Percentiles rank a stretch among this genome's conserved stretches.
Conservation (phyloP, 345 rosid genomes). For the Durio zibethinus region DNA sequence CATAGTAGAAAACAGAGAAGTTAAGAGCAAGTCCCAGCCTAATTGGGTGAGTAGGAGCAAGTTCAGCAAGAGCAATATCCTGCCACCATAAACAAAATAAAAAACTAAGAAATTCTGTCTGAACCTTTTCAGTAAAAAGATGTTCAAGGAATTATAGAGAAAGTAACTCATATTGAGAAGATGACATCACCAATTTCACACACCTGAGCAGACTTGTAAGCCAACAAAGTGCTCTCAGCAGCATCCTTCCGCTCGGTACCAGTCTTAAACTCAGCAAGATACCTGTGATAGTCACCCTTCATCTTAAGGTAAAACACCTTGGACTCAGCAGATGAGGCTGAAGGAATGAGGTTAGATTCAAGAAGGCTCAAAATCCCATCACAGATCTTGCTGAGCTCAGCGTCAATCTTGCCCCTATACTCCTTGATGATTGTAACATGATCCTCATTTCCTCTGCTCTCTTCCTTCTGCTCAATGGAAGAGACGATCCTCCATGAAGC, state of each 20-base stretch:
- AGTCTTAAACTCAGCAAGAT: constrained; percentile 95
- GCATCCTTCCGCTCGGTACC: constrained; percentile 92
- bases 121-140: neutral
- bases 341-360: constrained; percentile 81
- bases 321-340: constrained; percentile 82
- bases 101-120: neutral
- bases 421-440: constrained; percentile 74
- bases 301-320: constrained; percentile 94
- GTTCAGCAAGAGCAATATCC: constrained; percentile 88
- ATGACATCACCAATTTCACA: neutral
- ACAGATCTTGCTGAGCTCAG: constrained; percentile 89
- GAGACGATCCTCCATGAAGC: constrained; percentile 99
- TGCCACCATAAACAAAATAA: constrained; percentile 23
- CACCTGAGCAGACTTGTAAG: constrained; percentile 97
- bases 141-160: neutral
- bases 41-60: constrained; percentile 95
- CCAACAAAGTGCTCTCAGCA: constrained; percentile 95
- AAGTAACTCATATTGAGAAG: neutral
- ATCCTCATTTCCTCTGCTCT: constrained; percentile 83
- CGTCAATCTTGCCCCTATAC: constrained; percentile 79
- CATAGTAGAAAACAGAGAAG: constrained; percentile 99
- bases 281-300: constrained; percentile 96
- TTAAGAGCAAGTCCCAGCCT: constrained; percentile 95
- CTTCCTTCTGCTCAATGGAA: constrained; percentile 97
- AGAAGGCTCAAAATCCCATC: constrained; percentile 82